Evolutionary conservation across 2,329 filamentous ascomycete species (phyloP).

Genomic region (Aschersonia sp.): DNA sequence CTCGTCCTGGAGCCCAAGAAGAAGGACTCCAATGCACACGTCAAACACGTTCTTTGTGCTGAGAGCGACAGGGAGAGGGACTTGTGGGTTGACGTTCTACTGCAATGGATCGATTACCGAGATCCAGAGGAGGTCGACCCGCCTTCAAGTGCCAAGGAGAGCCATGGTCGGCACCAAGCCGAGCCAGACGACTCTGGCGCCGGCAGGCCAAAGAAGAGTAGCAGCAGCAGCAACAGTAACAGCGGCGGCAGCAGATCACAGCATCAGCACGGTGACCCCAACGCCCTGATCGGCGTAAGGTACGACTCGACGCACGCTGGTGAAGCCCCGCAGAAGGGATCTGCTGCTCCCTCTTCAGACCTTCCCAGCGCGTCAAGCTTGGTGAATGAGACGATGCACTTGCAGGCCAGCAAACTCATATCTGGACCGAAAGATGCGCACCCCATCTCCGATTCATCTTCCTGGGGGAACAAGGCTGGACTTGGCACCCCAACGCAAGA

Average conservation of each 20-base stretch:
- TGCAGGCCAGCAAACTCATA: slow-evolving; percentile 40
- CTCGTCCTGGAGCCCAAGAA: slow-evolving; percentile 90
- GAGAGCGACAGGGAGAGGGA: slow-evolving; percentile 90
- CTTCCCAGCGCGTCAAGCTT: slow-evolving; percentile 18
- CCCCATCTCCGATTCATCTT: slow-evolving; percentile 67
- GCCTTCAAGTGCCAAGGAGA: slow-evolving; percentile 11
- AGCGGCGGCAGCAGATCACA: slow-evolving; percentile 7
- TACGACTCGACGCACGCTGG: slow-evolving; percentile 42
- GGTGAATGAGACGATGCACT: slow-evolving; percentile 19
- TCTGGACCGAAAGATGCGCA: slow-evolving; percentile 76
- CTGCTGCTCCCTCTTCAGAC: slow-evolving; percentile 19
- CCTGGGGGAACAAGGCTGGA: slow-evolving; percentile 70
- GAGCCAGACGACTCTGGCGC: slow-evolving; percentile 11
- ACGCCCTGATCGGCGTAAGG: slow-evolving; percentile 40
- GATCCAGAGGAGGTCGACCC: slow-evolving; percentile 38
- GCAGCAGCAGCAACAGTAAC: slow-evolving; percentile 1
- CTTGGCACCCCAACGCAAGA: slow-evolving; percentile 37
- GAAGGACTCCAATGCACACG: slow-evolving; percentile 77
- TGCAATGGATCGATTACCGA: slow-evolving; percentile 75
- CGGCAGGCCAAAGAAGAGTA: slow-evolving; percentile 16
- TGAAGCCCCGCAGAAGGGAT: slow-evolving; percentile 30
- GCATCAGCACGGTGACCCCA: slow-evolving; percentile 21
- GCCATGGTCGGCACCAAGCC: slow-evolving; percentile 26
- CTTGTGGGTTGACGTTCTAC: slow-evolving; percentile 78
- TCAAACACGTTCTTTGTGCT: slow-evolving; percentile 88